Evolutionary conservation across 169 alveolate genomes (phyloP).

Genomic region (Cryptosporidium sp.): DNA sequence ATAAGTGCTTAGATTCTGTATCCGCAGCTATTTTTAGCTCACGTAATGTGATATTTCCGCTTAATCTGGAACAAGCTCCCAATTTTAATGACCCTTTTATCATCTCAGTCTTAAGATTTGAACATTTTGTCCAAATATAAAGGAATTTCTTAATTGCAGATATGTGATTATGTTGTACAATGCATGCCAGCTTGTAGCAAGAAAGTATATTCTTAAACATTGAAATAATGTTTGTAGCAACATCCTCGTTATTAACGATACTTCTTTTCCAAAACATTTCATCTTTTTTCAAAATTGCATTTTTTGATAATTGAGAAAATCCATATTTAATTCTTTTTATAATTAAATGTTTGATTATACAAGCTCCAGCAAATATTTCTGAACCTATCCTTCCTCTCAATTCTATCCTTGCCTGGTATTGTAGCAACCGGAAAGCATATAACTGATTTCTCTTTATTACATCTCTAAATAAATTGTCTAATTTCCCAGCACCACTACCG

Average conservation of each 20-base stretch:
- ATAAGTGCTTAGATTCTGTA: constrained; percentile 1
- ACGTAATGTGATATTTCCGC: constrained; percentile 39
- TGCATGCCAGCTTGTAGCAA: constrained; percentile 36
- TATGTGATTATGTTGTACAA: constrained; percentile 48
- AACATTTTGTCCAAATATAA: constrained; percentile 65
- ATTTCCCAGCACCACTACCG: constrained; percentile 69
- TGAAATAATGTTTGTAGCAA: constrained; percentile 35
- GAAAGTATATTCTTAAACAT: constrained; percentile 42
- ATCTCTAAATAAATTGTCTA: constrained; percentile 18
- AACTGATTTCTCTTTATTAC: constrained; percentile 2
- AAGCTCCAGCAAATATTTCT: constrained; percentile 67
- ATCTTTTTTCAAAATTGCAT: constrained; percentile 30
- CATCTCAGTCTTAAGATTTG: constrained; percentile 28
- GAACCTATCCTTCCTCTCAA: constrained; percentile 29
- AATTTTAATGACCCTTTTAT: neutral
- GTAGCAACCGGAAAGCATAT: constrained; percentile 31
- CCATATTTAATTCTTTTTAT: constrained; percentile 27
- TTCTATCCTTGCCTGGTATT: constrained; percentile 22
- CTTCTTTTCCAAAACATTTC: constrained; percentile 23
- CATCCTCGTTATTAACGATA: constrained; percentile 31
- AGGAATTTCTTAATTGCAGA: constrained; percentile 68
- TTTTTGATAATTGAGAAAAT: neutral
- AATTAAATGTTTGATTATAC: constrained; percentile 13
- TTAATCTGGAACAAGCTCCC: constrained; percentile 17
- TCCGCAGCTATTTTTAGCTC: constrained; percentile 45